Conservation (phyloP, 169 alveolate species). For the Cyclospora cayetanensis region DNA sequence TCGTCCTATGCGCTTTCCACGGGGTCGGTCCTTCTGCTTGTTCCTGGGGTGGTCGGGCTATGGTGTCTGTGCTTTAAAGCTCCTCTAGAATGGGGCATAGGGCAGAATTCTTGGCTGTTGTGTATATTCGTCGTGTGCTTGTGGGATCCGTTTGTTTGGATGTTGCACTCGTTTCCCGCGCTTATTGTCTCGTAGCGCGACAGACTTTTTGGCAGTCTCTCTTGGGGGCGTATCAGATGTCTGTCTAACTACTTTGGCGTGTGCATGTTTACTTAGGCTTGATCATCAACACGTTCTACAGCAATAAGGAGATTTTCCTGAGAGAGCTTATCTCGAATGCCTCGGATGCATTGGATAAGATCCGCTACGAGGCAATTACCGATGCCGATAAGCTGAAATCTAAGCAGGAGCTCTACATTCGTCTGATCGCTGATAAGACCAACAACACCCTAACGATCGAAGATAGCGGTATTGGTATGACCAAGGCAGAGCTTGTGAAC, state of each 20-base stretch:
- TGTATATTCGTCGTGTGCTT: too few relatives aligned
- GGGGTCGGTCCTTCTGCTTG: too few relatives aligned
- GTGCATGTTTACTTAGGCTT: conserved; percentile 77
- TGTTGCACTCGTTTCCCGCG: too few relatives aligned
- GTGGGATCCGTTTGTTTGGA: too few relatives aligned
- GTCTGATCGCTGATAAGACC: conserved; percentile 97
- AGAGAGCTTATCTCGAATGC: conserved; percentile 99
- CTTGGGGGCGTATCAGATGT: too few relatives aligned
- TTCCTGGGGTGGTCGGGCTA: too few relatives aligned
- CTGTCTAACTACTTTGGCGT: too few relatives aligned
- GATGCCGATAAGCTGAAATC: conserved; percentile 94
- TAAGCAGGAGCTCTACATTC: conserved; percentile 94
- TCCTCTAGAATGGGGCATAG: too few relatives aligned
- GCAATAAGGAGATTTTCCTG: conserved; percentile 99
- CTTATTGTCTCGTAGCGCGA: too few relatives aligned
- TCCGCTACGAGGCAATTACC: conserved; percentile 97
- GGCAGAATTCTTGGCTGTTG: too few relatives aligned
- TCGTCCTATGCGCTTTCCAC: background rate
- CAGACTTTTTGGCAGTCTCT: too few relatives aligned
- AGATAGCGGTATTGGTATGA: conserved; percentile 99
- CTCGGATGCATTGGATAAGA: conserved; percentile 98
- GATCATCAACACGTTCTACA: conserved; percentile 99
- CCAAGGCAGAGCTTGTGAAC: conserved; percentile 96
- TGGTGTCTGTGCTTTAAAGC: too few relatives aligned
- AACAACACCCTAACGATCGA: conserved; percentile 95